Evolutionary conservation across 805 yeast genomes (phyloP), one percentile per base, ranked within the genome.

Genomic region (Wickerhamomyces ciferrii): DNA sequence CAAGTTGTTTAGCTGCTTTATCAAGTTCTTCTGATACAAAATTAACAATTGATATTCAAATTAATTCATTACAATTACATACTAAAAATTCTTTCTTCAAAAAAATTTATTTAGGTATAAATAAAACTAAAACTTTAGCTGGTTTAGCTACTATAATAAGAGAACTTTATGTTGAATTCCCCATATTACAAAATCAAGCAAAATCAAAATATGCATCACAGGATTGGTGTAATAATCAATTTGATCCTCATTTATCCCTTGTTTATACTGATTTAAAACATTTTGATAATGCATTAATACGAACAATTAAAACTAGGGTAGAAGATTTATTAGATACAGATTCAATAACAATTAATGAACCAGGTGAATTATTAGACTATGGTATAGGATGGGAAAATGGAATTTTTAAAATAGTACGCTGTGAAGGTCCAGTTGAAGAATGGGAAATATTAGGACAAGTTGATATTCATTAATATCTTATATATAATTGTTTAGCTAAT

Each of bases 221-320:
- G 7, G 70, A 70, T 23, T 85, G 92, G 91, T 74, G 76, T 5
- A 50, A 49, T 14, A 56, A 64, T 4, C 84, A 80, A 44, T 87
- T 70, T 58, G 79, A 76, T 44, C 95, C 96, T 1, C 96, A 87
- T 60, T 67, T 87, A 17, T 83, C 90, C 8, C 63, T 87, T 45
- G 81, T 81, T 5, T 87, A 87, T 61, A 80, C 89, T 10, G 75
- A 79, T 48, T 60, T 76, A 24, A 74, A 78, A 53, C 88, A 87
- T 10, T 75, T 87, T 14, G 83, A 83, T 51, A 82, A 74, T 55
- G 90, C 91, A 1, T 67, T 79, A 47, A 71, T 79, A 62, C 71
- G 80, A 42, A 79, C 86, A 2, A 76, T 86, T 27, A 78, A 76
- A 48, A 81, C 83, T 13, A 66, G 92, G 52, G 73, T 86, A 5